A percentile compares a stretch with the other conserved stretches of the same genome.
Conservation (phyloP, 768 basidiomycete species). For the Leccinum subgranulosum region DNA sequence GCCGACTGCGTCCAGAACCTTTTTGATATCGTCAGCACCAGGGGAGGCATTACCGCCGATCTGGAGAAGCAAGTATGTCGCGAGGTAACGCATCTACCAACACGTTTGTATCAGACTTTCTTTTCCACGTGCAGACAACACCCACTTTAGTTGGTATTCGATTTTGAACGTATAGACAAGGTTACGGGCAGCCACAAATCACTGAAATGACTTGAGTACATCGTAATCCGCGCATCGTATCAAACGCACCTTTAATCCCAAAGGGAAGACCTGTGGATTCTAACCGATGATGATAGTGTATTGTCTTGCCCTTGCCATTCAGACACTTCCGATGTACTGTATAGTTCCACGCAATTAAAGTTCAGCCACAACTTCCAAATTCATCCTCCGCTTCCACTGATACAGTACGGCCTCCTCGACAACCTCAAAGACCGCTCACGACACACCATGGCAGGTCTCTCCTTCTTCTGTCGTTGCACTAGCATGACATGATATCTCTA, state of each 20-base stretch:
- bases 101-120: not conserved
- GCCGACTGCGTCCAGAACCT: conserved; percentile 80
- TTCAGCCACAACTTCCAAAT: conserved; percentile 43
- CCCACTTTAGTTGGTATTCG: conserved; percentile 43
- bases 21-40: conserved; percentile 82
- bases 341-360: conserved; percentile 53
- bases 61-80: conserved; percentile 96
- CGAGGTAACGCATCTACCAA: conserved; percentile 82
- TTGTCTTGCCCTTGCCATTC: not conserved
- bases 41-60: conserved; percentile 90
- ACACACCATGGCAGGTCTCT: conserved; percentile 33
- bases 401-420: conserved; percentile 17
- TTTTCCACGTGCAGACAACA: not conserved
- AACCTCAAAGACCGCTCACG: conserved; percentile 23
- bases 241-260: conserved; percentile 72
- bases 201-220: conserved; percentile 39
- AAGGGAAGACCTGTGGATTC: conserved; percentile 93
- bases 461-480: not conserved
- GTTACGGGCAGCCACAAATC: conserved; percentile 90
- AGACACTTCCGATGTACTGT: conserved; percentile 40
- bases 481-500: conserved; percentile 25
- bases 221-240: not conserved
- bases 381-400: conserved; percentile 23
- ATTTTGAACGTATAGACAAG: conserved; percentile 30
- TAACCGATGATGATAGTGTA: conserved; percentile 59